Evolutionary conservation across 2,329 filamentous ascomycete genomes (phyloP).

Genomic region (Didymella segeticola): DNA sequence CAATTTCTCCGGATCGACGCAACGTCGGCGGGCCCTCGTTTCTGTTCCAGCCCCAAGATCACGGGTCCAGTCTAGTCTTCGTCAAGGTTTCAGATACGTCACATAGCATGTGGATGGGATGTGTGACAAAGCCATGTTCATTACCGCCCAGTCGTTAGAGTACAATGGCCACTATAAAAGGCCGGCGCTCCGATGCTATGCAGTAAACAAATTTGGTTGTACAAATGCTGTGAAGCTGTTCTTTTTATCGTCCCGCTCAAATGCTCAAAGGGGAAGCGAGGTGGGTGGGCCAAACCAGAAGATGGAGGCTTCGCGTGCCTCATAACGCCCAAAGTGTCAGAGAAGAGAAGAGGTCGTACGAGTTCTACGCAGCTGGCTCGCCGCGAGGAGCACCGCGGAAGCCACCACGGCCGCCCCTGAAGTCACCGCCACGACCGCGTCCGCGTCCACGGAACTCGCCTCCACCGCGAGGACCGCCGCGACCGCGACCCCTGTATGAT

Average conservation of each 20-base stretch:
- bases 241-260: constrained; percentile 29
- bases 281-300: constrained; percentile 21
- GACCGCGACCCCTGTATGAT: constrained; percentile 62
- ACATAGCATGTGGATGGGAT: not conserved
- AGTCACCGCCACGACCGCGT: constrained; percentile 51
- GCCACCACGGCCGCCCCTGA: constrained; percentile 52
- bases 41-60: not conserved
- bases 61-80: not conserved
- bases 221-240: constrained; percentile 35
- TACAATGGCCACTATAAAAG: constrained; percentile 41
- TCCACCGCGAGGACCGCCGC: constrained; percentile 48
- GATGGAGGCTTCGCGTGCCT: constrained; percentile 19
- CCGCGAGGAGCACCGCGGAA: constrained; percentile 42
- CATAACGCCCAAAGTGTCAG: constrained; percentile 18
- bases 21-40: constrained; percentile 13
- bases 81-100: too few relatives aligned
- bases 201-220: constrained; percentile 44
- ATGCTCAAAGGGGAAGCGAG: constrained; percentile 31
- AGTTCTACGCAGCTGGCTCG: constrained; percentile 30
- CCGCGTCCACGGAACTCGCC: constrained; percentile 51
- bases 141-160: constrained; percentile 30
- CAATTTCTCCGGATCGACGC: constrained; percentile 36
- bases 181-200: constrained; percentile 49
- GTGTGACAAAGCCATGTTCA: constrained; percentile 16
- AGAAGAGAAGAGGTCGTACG: constrained; percentile 9